phyloP scores from a whole-genome alignment of 768 basidiomycete genomes.

The Rhizopogon roseolus region DNA sequence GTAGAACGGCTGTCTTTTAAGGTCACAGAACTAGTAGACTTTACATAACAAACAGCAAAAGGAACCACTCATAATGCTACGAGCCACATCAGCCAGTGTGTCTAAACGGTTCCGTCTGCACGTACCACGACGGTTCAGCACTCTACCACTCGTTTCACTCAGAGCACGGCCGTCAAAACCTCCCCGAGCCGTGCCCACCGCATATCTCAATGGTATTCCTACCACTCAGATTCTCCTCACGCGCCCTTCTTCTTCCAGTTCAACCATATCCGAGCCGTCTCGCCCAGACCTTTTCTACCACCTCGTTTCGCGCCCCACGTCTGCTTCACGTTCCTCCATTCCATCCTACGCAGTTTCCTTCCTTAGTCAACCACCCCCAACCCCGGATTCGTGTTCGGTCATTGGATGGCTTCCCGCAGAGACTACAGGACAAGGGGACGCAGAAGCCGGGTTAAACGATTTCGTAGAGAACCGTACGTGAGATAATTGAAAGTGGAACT shows the following conservation, averaged over 20 bases:
- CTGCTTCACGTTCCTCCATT: conserved; percentile 29
- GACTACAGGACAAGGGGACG: conserved; percentile 20
- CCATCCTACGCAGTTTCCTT: conserved; percentile 69
- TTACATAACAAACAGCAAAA: too few relatives aligned
- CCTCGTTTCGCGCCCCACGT: conserved; percentile 46
- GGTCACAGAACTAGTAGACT: too few relatives aligned
- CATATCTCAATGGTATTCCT: conserved; percentile 3
- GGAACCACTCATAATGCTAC: neutral
- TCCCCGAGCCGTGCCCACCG: neutral
- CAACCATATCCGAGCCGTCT: conserved; percentile 44
- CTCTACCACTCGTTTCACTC: neutral
- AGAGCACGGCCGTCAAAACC: neutral
- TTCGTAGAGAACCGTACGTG: conserved; percentile 68
- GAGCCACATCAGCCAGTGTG: neutral
- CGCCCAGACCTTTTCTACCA: conserved; percentile 72
- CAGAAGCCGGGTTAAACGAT: conserved; percentile 58
- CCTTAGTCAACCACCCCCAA: conserved; percentile 39
- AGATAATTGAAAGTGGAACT: neutral
- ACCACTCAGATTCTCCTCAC: neutral
- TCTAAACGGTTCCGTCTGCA: neutral
- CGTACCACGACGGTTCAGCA: neutral
- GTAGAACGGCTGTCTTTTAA: too few relatives aligned
- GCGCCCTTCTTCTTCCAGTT: conserved; percentile 13
- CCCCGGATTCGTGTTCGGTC: conserved; percentile 44
- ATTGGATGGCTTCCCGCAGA: conserved; percentile 63